Conservation (phyloP, 1,284 basidiomycete genomes). For the Pseudozyma tsukubaensis region DNA sequence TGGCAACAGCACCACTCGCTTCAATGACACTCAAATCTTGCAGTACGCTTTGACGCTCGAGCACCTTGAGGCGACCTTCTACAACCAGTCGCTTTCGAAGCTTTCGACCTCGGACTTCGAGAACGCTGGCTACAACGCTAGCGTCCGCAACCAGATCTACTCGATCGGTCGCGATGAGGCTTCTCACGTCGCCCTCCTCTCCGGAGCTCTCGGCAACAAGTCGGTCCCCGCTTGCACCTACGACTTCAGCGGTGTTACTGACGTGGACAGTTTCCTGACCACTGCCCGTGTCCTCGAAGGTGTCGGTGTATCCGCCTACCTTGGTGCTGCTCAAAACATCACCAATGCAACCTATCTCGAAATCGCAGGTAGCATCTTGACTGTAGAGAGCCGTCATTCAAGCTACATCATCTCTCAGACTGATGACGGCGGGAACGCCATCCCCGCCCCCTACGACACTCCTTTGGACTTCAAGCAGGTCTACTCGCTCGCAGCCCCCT, state of each 20-base stretch:
- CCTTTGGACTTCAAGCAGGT: slow-evolving; percentile 58
- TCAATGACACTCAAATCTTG: slow-evolving; percentile 55
- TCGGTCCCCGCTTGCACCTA: slow-evolving; percentile 46
- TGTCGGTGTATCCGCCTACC: slow-evolving; percentile 41
- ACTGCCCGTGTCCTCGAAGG: slow-evolving; percentile 54
- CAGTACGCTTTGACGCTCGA: slow-evolving; percentile 61
- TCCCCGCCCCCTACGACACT: slow-evolving; percentile 49
- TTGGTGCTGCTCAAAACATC: slow-evolving; percentile 51
- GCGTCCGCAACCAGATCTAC: slow-evolving; percentile 48
- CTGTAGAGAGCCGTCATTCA: slow-evolving; percentile 71
- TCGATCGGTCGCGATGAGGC: slow-evolving; percentile 51
- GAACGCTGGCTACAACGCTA: slow-evolving; percentile 43
- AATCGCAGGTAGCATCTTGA: slow-evolving; percentile 67
- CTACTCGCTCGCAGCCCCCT: slow-evolving; percentile 60
- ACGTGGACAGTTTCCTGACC: slow-evolving; percentile 49
- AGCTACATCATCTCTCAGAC: slow-evolving; percentile 69
- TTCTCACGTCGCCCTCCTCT: slow-evolving; percentile 34
- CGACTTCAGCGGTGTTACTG: slow-evolving; percentile 37
- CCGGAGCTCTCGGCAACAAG: slow-evolving; percentile 33
- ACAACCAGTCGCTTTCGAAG: slow-evolving; percentile 50
- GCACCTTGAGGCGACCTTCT: slow-evolving; percentile 56
- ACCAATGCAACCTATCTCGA: slow-evolving; percentile 38
- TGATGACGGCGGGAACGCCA: slow-evolving; percentile 30
- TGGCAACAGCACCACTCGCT: slow-evolving; percentile 6
- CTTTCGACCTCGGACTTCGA: slow-evolving; percentile 36